Evolutionary conservation across 176 grass and related monocot genomes (phyloP), one percentile per base, ranked within the genome.

Genomic region (Carex parvula): DNA sequence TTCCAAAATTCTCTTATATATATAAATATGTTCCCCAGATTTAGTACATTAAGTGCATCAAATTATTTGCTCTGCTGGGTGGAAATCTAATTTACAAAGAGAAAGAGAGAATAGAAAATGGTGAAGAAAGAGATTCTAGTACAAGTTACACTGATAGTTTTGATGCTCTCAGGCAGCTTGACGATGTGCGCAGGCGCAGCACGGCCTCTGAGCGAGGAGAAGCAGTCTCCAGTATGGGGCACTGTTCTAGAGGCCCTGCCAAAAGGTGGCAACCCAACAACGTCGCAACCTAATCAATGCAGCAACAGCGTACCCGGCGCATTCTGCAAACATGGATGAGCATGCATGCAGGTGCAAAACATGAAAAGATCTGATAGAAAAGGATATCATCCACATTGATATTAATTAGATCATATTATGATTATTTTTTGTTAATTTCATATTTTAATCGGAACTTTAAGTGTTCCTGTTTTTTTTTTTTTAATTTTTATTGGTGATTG

Each of bases 91-190:
- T n/a, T n/a, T n/a, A n/a, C n/a, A n/a, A n/a, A n/a, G n/a, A n/a
- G n/a, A n/a, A n/a, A n/a, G n/a, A n/a, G n/a, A n/a, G n/a, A n/a
- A n/a, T n/a, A n/a, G n/a, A n/a, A 35, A 60, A 81, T 81, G 78
- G 56, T 63, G 78, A 81, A 81, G 78, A 81, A 81, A 81, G 78
- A 32, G 30, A 60, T 22, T 81, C 8, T 60, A 3, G 57, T 81
- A 60, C 78, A 81, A 81, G 55, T 81, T 13, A 62, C 78, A 58
- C 55, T 81, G 10, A 63, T 62, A 60, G 8, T 62, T 63, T 2
- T 81, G 30, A 60, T 81, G 21, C 33, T 81, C 5, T 81, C 59
- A 18, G 41, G 17, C 57, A 63, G 16, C 16, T 41, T 4, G 11
- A 12, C 4, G 16, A 41, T 39, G 16, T 41, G 17, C 4, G 2